Evolutionary conservation across 192 early-diverging fungal genomes (phyloP).

Genomic region (Fimicolochytrium jonesii): DNA sequence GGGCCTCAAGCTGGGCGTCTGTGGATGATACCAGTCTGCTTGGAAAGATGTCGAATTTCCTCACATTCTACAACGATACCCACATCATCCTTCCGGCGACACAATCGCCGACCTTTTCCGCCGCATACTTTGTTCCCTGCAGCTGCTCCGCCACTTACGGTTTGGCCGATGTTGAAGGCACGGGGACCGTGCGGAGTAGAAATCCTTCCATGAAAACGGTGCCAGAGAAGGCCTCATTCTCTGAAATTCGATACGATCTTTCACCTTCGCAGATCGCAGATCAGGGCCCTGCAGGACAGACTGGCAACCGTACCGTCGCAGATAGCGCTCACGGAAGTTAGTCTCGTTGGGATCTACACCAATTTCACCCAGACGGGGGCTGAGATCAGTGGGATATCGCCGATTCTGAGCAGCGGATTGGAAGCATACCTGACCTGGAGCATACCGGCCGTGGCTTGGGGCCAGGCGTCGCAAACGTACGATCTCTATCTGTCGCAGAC

Average conservation of each 20-base stretch:
- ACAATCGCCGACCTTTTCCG: neutral
- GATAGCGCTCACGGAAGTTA: neutral
- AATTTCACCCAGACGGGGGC: neutral
- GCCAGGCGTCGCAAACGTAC: neutral
- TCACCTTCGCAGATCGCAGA: neutral
- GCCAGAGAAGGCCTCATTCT: neutral
- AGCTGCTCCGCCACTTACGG: neutral
- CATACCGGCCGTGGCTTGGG: neutral
- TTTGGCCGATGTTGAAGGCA: neutral
- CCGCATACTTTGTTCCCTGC: neutral
- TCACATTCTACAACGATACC: neutral
- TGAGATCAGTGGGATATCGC: neutral
- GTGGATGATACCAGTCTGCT: neutral
- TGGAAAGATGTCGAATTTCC: neutral
- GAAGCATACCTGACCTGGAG: neutral
- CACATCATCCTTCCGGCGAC: neutral
- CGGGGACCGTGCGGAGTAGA: neutral
- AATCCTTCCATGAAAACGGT: neutral
- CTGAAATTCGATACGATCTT: neutral
- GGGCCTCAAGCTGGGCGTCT: neutral
- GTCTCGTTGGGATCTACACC: neutral
- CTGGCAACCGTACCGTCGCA: neutral
- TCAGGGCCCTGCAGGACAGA: neutral
- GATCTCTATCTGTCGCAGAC: neutral
- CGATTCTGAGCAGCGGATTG: neutral